These are phyloP conservation scores for Candida corydali DNA, from an alignment of 805 yeast species.

Conservation along the genomic window DNA sequence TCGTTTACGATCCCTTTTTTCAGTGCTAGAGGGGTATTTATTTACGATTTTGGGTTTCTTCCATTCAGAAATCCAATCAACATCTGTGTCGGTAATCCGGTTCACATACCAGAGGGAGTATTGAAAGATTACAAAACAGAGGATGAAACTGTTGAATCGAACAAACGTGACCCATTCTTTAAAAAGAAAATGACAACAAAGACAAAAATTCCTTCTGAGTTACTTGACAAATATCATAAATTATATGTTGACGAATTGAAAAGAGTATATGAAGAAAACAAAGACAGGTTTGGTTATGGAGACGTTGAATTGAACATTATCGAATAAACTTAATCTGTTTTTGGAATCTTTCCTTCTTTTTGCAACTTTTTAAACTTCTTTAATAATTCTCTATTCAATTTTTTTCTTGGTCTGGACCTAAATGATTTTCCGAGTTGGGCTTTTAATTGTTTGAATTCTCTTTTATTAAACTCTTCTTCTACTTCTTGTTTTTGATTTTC, in stretches of 20 bases:
- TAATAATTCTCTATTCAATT: slow-evolving; percentile 32
- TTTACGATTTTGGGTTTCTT: slow-evolving; percentile 85
- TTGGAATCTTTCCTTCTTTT: slow-evolving; percentile 19
- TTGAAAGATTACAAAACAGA: slow-evolving; percentile 26
- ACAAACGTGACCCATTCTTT: no score
- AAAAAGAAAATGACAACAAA: slow-evolving; percentile 16
- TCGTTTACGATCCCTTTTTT: slow-evolving; percentile 91
- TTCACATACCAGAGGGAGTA: slow-evolving; percentile 46
- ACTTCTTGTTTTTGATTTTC: slow-evolving; percentile 16
- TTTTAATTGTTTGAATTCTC: slow-evolving; percentile 20
- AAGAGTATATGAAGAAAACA: slow-evolving; percentile 64
- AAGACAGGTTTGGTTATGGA: slow-evolving; percentile 47
- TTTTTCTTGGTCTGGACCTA: slow-evolving; percentile 18
- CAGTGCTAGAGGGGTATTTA: slow-evolving; percentile 88
- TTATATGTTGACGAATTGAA: slow-evolving; percentile 62
- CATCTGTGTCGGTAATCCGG: slow-evolving; percentile 70
- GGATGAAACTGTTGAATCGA: slow-evolving; percentile 15
- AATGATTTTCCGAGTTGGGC: slow-evolving; percentile 19
- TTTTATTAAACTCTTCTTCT: slow-evolving; percentile 17
- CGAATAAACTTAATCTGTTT: slow-evolving; percentile 5
- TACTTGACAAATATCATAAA: slow-evolving; percentile 66
- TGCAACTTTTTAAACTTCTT: slow-evolving; percentile 29
- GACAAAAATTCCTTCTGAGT: slow-evolving; percentile 32
- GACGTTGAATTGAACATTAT: slow-evolving; percentile 43
- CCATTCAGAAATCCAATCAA: slow-evolving; percentile 82